Percentiles rank a stretch among this genome's conserved stretches.
Conservation (phyloP, 140 eudicot genomes). For the Stevia rebaudiana region DNA sequence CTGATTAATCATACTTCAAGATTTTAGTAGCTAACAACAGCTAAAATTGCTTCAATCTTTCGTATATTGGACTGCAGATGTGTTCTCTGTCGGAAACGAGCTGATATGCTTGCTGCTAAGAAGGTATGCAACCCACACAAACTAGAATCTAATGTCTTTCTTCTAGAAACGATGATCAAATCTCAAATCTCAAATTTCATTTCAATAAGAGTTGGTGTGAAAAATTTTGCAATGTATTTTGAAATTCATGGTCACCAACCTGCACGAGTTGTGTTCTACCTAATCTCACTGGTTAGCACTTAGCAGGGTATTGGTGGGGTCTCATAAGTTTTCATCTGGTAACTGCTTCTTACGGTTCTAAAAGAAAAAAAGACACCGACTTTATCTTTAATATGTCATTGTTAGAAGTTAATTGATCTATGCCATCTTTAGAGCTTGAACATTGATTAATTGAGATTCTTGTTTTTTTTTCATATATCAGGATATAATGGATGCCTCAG, state of each 20-base stretch:
- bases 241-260: too few species aligned
- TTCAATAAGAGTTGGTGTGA: background rate
- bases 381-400: background rate
- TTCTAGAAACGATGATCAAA: background rate
- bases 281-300: background rate
- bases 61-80: conserved; percentile 46
- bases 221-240: background rate
- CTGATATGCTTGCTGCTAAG: conserved; percentile 81
- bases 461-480: conserved; percentile 23
- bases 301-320: background rate
- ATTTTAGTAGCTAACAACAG: too few species aligned
- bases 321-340: background rate
- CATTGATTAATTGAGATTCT: background rate
- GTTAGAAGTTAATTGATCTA: background rate
- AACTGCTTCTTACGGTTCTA: background rate
- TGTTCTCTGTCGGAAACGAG: conserved; percentile 85
- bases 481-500: conserved; percentile 92
- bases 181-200: background rate
- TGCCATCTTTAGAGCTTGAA: background rate
- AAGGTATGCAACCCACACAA: conserved; percentile 47
- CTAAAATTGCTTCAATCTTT: background rate
- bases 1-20: too few species aligned
- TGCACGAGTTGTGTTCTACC: background rate
- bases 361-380: background rate
- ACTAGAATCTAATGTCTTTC: conserved; percentile 1